These are phyloP conservation scores for Candida suzukii DNA, from an alignment of 805 yeast genomes.

Conservation along the genomic window DNA sequence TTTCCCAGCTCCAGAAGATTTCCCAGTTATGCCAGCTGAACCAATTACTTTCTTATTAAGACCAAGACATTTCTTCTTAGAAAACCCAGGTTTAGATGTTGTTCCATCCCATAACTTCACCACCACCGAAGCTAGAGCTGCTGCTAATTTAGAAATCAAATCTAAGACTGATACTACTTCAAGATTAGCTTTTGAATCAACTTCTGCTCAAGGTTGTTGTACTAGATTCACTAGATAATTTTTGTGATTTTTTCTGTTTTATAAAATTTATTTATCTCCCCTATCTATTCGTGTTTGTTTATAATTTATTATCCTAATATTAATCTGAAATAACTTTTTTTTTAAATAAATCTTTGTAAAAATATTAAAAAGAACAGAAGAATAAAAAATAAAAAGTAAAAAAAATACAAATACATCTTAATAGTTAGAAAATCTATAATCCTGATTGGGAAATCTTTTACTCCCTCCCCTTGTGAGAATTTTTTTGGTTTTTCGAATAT, in stretches of 20 bases:
- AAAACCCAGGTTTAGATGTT: conserved; percentile 72
- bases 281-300: no score
- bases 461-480: no score
- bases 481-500: no score
- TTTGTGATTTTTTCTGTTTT: neutral
- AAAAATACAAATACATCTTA: no score
- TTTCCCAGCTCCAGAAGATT: conserved; percentile 85
- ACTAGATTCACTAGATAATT: conserved; percentile 17
- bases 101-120: conserved; percentile 54
- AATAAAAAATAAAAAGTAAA: no score
- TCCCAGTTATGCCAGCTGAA: conserved; percentile 87
- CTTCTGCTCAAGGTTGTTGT: conserved; percentile 24
- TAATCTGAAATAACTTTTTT: no score
- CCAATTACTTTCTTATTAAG: conserved; percentile 67
- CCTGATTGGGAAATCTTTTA: no score
- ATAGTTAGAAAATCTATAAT: no score
- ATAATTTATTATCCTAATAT: no score
- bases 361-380: no score
- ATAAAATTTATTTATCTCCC: no score
- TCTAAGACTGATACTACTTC: conserved; percentile 41
- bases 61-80: conserved; percentile 73
- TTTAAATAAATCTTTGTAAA: no score
- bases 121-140: conserved; percentile 34
- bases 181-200: conserved; percentile 40
- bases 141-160: conserved; percentile 31